These are phyloP conservation scores for Mycena polygramma DNA, from an alignment of 768 basidiomycete genomes.

Conservation along the genomic window DNA sequence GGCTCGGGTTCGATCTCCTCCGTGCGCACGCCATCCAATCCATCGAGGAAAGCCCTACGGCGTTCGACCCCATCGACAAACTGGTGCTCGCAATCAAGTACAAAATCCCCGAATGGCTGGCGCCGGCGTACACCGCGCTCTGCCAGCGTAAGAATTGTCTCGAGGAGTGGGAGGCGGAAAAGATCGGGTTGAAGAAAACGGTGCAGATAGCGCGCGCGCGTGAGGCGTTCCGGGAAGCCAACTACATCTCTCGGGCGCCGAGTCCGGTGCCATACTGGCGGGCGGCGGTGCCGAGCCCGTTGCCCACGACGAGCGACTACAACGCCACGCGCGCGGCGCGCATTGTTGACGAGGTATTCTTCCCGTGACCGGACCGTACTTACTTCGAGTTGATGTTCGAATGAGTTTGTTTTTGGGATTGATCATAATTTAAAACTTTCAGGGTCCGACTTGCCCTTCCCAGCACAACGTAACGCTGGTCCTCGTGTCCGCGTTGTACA, in stretches of 20 bases:
- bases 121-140: slow-evolving; percentile 52
- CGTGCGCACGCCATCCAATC: slow-evolving; percentile 33
- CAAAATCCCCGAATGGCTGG: slow-evolving; percentile 54
- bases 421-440: slow-evolving; percentile 22
- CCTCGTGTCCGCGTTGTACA: not conserved
- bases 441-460: slow-evolving; percentile 3
- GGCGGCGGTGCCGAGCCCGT: slow-evolving; percentile 5
- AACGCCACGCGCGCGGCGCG: slow-evolving; percentile 26
- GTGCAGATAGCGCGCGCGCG: slow-evolving; percentile 41
- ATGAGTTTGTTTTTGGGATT: slow-evolving; percentile 1
- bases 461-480: too few relatives aligned
- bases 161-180: slow-evolving; percentile 44
- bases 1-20: slow-evolving; percentile 36
- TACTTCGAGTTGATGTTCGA: slow-evolving; percentile 5
- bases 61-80: slow-evolving; percentile 48
- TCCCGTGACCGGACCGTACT: slow-evolving; percentile 19
- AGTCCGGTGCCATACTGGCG: slow-evolving; percentile 25
- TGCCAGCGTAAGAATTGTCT: slow-evolving; percentile 51
- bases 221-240: slow-evolving; percentile 28
- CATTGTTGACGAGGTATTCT: slow-evolving; percentile 37
- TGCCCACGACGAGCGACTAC: slow-evolving; percentile 11
- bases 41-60: slow-evolving; percentile 29
- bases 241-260: not conserved
- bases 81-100: slow-evolving; percentile 56
- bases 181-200: slow-evolving; percentile 44